Conservation (phyloP, 345 rosid genomes). For the Citrus hindsii region DNA sequence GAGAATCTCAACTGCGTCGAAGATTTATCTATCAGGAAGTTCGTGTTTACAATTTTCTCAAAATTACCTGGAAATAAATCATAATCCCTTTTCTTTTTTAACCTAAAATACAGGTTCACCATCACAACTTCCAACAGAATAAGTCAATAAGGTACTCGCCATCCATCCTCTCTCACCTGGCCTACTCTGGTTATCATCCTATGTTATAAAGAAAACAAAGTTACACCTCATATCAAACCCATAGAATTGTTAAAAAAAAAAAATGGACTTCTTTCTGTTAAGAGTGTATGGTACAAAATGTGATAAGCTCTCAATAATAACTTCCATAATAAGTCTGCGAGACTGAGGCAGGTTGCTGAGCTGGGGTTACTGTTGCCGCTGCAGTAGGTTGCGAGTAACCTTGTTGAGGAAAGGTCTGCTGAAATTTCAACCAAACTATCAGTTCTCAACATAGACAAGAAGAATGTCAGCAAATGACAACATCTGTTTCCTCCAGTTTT, state of each 20-base stretch:
- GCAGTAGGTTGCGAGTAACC: conserved; percentile 59
- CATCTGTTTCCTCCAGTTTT: background rate
- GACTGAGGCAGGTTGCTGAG: conserved; percentile 50
- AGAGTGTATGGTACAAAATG: background rate
- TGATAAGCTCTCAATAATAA: conserved; percentile 43
- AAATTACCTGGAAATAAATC: background rate
- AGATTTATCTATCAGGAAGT: background rate
- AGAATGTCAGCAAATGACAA: background rate
- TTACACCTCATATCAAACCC: background rate
- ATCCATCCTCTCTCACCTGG: background rate
- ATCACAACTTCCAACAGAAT: background rate
- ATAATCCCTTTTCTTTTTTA: background rate
- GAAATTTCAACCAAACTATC: conserved; percentile 12
- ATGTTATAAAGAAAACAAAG: background rate
- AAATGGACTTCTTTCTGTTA: background rate
- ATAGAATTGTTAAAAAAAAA: background rate
- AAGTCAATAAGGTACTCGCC: background rate
- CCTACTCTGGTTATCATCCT: background rate
- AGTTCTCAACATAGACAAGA: background rate
- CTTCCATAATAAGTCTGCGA: conserved; percentile 64
- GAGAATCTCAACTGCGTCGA: background rate
- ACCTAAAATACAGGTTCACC: conserved; percentile 2
- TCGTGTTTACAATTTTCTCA: background rate
- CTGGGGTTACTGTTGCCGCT: conserved; percentile 41
- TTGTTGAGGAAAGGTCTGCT: conserved; percentile 51